Base-by-base conservation (phyloP, 805 yeast species). In the Nadsonia fulvescens region DNA sequence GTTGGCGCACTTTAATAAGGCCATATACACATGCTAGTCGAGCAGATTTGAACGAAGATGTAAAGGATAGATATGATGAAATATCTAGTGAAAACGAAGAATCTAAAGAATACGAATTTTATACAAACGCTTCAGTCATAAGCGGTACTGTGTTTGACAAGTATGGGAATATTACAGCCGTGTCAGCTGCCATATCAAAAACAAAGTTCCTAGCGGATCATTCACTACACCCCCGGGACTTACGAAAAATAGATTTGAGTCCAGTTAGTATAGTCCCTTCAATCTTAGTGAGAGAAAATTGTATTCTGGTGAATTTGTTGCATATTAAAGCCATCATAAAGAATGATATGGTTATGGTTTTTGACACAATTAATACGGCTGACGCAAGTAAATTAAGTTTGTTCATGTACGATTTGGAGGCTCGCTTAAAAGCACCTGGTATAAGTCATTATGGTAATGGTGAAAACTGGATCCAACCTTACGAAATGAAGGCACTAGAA, bases 401-500 rank as follows among this genome's bases (percentile, higher is more conserved):
- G 28, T 69, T 83, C 39, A 70, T 83, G 61, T 79, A 81, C 47
- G 94, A 83, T 47, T 51, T 83, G 29, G 89, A 76, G 40, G 58
- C 71, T 29, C 79, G 77, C 46, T 57, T 82, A 18, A 28, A 27
- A 18, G 21, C 18, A n/a, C n/a, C n/a, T n/a, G n/a, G n/a, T n/a
- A n/a, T n/a, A n/a, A n/a, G n/a, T n/a, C n/a, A n/a, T n/a, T n/a
- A n/a, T 10, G 25, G 16, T 11, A 20, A 14, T 4, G 18, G 13
- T 18, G 42, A 37, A 12, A 35, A 37, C n/a, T 49, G 48, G 8
- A 41, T 52, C 7, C 73, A 68, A 39, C 54, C 59, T 10, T 83
- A 74, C 46, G 95, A 83, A 44, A 76, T 79, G 44, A 58, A 70
- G 30, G 93, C 89, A 0, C 46, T 83, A 31, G 95, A 83, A 46